A percentile compares a stretch with the other conserved stretches of the same genome.
Evolutionary conservation across 352 stramenopile species (phyloP).

Genomic region (Pythium sp.): DNA sequence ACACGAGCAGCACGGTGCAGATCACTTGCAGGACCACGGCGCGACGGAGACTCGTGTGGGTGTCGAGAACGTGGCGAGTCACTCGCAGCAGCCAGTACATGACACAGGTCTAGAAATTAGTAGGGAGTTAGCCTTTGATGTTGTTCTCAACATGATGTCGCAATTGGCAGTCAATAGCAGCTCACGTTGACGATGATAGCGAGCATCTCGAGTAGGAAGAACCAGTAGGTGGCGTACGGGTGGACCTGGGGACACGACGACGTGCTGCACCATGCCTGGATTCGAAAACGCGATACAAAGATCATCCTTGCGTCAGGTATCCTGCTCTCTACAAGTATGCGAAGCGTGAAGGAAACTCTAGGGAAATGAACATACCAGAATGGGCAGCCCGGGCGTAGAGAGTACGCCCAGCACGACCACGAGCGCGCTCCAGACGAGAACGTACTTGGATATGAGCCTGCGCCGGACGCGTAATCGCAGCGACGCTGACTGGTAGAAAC

Average conservation of each 20-base stretch:
- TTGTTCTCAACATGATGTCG: too few species aligned
- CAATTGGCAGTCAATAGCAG: too few species aligned
- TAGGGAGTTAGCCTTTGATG: too few species aligned
- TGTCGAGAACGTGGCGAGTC: not conserved
- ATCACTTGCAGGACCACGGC: constrained; percentile 27
- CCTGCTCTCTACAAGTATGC: constrained; percentile 14
- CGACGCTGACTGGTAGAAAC: constrained; percentile 33
- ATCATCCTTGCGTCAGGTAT: not conserved
- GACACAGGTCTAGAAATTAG: constrained; percentile 25
- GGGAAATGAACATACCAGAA: constrained; percentile 21
- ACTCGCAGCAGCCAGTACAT: constrained; percentile 30
- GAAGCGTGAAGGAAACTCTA: not conserved
- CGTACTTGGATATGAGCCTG: constrained; percentile 19
- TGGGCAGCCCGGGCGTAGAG: constrained; percentile 40
- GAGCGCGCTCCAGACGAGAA: constrained; percentile 17
- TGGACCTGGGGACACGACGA: constrained; percentile 26
- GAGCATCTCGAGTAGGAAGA: constrained; percentile 39
- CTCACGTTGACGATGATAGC: constrained; percentile 35
- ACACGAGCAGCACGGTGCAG: constrained; percentile 19
- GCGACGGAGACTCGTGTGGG: constrained; percentile 11
- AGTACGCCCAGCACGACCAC: constrained; percentile 30
- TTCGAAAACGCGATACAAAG: not conserved
- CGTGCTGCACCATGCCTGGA: constrained; percentile 28
- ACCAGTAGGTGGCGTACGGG: constrained; percentile 30
- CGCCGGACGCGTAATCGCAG: constrained; percentile 24